Evolutionary conservation across 1,139 yeast genomes (phyloP), one percentile per base, ranked within the genome.

Genomic region (Candida gigantensis): DNA sequence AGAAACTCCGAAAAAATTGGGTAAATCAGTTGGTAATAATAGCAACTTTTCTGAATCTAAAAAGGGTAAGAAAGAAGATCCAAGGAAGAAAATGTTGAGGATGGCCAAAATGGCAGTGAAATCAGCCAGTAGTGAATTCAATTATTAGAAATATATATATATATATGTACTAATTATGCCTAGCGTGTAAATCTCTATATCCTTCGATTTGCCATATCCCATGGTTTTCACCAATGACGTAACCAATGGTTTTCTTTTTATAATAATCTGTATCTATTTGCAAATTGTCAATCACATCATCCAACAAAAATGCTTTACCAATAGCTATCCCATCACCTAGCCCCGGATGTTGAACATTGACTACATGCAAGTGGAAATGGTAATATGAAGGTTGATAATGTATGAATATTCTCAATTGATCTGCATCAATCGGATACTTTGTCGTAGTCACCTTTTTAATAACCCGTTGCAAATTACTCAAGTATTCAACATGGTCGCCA

Each of bases 341-440:
- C 1, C 95, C 95, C 1, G 81, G 79, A 47, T 85, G 86, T 16
- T 64, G 70, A 6, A 85, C 70, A 50, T 84, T 84, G 16, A 89
- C 95, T n/a, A 86, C 81, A 55, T 92, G 98, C 24, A 92, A 73
- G 57, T 92, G 98, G 68, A 92, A 83, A 54, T 92, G 97, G 55
- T 92, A 92, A 57, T 92, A 92, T 0, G 96, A 86, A 0, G 99
- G 99, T 45, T 90, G 97, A 58, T 92, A 89, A 57, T 89, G 97
- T 35, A 89, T 72, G 54, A 84, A 90, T 1, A 88, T 58, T 43
- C 95, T 74, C 48, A 90, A 58, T 47, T 81, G 75, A 50, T 80
- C 80, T 1, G 53, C 48, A 2, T 32, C 44, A 4, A 70, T 34
- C 6, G 31, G 17, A 32, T 75, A 65, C 20, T 69, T 68, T 26